These are phyloP conservation scores for Suhomyces anneliseae DNA, from an alignment of 1,139 yeast genomes.

Conservation along the genomic window DNA sequence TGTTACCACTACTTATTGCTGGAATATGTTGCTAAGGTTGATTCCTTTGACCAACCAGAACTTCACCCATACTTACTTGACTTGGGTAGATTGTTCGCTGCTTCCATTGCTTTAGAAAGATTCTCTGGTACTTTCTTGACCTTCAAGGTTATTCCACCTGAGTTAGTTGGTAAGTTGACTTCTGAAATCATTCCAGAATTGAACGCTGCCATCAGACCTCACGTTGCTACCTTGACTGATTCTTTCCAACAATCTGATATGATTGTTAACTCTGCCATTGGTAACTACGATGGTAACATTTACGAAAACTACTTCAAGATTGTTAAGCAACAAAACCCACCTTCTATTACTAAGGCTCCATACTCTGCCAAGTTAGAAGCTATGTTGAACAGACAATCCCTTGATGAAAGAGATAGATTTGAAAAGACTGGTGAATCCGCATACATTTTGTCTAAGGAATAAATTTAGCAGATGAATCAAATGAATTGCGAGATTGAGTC, in stretches of 20 bases:
- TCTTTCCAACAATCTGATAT: conserved; percentile 84
- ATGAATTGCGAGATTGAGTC: not conserved
- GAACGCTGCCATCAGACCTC: conserved; percentile 57
- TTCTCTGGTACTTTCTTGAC: conserved; percentile 78
- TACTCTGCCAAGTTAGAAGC: conserved; percentile 52
- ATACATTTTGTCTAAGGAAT: conserved; percentile 26
- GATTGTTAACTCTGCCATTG: conserved; percentile 83
- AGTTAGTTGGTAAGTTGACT: conserved; percentile 46
- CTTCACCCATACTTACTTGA: conserved; percentile 32
- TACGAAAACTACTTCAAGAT: conserved; percentile 70
- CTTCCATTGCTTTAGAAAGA: conserved; percentile 67
- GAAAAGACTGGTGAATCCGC: conserved; percentile 47
- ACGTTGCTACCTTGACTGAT: conserved; percentile 83
- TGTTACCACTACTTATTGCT: conserved; percentile 56
- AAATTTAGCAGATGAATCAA: not conserved
- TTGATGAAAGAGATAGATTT: conserved; percentile 49
- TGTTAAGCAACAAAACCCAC: conserved; percentile 54
- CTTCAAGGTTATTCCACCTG: conserved; percentile 52
- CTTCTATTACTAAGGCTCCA: conserved; percentile 58
- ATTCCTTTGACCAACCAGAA: conserved; percentile 22
- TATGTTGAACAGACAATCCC: conserved; percentile 53
- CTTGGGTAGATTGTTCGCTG: conserved; percentile 55
- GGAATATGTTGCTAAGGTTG: conserved; percentile 40
- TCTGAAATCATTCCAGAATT: conserved; percentile 45
- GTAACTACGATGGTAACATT: conserved; percentile 81